These are phyloP conservation scores for Cercospora sesami DNA, from an alignment of 2,329 filamentous ascomycete species.

Conservation along the genomic window DNA sequence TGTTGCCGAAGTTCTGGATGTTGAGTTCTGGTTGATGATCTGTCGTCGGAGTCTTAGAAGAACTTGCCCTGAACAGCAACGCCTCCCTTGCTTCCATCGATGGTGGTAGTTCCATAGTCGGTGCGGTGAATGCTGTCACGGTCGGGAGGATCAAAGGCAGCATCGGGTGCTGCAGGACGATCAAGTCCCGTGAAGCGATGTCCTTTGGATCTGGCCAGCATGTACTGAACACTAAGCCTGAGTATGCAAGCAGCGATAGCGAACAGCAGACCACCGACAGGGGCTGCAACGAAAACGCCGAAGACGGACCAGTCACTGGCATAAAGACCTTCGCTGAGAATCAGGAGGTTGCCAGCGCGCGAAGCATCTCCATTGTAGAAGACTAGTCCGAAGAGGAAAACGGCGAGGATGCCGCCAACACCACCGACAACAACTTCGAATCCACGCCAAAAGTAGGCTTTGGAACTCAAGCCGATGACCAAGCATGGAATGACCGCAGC, in stretches of 20 bases:
- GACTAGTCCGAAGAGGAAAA: conserved; percentile 77
- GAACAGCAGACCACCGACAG: conserved; percentile 72
- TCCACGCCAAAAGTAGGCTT: conserved; percentile 71
- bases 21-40: background rate
- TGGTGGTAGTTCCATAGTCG: conserved; percentile 10
- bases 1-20: background rate
- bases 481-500: conserved; percentile 74
- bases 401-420: conserved; percentile 72
- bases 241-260: conserved; percentile 62
- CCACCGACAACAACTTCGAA: conserved; percentile 79
- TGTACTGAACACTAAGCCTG: conserved; percentile 61
- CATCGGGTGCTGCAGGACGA: conserved; percentile 43
- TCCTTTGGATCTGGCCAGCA: conserved; percentile 59
- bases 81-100: background rate
- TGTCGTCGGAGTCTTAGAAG: conserved; percentile 3
- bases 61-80: conserved; percentile 7
- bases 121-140: conserved; percentile 15
- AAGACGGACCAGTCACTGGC: conserved; percentile 78
- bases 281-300: conserved; percentile 78
- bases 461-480: conserved; percentile 67
- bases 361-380: conserved; percentile 68
- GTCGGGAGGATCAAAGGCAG: conserved; percentile 20
- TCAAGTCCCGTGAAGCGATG: conserved; percentile 68
- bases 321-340: conserved; percentile 73
- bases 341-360: conserved; percentile 65